A percentile compares a stretch with the other conserved stretches of the same genome.
Evolutionary conservation across 495 filamentous ascomycete genomes (phyloP).

Genomic region (Talaromyces borbonicus): DNA sequence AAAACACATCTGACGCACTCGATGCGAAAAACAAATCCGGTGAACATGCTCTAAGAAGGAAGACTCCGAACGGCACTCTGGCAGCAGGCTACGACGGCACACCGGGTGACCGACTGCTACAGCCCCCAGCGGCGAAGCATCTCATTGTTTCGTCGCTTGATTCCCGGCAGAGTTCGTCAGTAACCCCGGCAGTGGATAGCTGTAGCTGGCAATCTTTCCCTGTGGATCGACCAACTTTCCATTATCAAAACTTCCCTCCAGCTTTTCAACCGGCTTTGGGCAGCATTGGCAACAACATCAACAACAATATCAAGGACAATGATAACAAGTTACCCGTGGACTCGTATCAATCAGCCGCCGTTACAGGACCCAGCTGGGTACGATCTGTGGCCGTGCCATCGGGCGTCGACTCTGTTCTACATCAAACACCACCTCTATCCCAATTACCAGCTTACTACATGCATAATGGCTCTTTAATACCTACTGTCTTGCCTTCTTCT

Average conservation of each 20-base stretch:
- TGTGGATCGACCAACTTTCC: slow-evolving; percentile 20
- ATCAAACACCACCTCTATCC: slow-evolving; percentile 33
- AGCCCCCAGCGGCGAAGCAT: slow-evolving; percentile 77
- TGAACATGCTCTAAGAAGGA: slow-evolving; percentile 81
- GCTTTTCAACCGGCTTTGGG: slow-evolving; percentile 35
- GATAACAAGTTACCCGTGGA: slow-evolving; percentile 17
- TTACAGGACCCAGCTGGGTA: slow-evolving; percentile 26
- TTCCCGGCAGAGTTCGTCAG: slow-evolving; percentile 27
- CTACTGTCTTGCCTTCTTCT: slow-evolving; percentile 59
- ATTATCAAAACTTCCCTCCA: slow-evolving; percentile 33
- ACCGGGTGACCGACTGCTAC: slow-evolving; percentile 60
- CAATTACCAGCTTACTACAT: slow-evolving; percentile 31
- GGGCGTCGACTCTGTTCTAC: slow-evolving; percentile 42
- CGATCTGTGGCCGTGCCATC: slow-evolving; percentile 29
- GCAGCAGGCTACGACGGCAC: slow-evolving; percentile 92
- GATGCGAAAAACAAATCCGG: slow-evolving; percentile 19
- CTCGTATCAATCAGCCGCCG: slow-evolving; percentile 2
- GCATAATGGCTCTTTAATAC: slow-evolving; percentile 45
- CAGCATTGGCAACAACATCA: too few species aligned
- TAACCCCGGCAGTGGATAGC: slow-evolving; percentile 17
- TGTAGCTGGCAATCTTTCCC: slow-evolving; percentile 19
- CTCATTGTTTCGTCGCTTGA: slow-evolving; percentile 65
- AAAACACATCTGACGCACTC: slow-evolving; percentile 13
- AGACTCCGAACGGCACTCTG: slow-evolving; percentile 89
- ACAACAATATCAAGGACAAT: slow-evolving; percentile 12